These are phyloP conservation scores for Pseudogymnoascus sp. DNA, from an alignment of 2,329 filamentous ascomycete species.

Conservation along the genomic window DNA sequence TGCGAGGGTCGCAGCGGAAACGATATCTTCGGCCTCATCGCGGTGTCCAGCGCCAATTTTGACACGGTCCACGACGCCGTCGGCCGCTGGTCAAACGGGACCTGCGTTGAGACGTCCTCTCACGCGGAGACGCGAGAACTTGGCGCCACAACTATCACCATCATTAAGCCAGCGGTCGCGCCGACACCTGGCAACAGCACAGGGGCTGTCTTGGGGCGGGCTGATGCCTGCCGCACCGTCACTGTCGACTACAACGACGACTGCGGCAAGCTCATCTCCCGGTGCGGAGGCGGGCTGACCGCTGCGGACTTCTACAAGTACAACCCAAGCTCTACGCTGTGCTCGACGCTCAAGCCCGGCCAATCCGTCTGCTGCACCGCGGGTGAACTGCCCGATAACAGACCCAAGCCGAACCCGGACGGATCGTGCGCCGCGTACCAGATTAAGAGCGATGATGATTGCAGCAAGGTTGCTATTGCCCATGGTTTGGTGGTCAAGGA, in stretches of 20 bases:
- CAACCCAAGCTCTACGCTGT: conserved; percentile 25
- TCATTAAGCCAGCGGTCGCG: background rate
- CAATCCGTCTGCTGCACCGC: background rate
- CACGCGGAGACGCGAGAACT: background rate
- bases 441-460: background rate
- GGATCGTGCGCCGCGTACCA: background rate
- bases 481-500: background rate
- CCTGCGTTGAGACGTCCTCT: background rate
- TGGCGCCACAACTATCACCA: background rate
- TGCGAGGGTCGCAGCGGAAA: background rate
- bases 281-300: conserved; percentile 22
- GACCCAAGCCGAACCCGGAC: background rate
- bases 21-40: conserved; percentile 1
- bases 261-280: conserved; percentile 22
- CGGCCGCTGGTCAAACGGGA: background rate
- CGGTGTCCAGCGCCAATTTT: background rate
- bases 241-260: conserved; percentile 23
- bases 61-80: background rate
- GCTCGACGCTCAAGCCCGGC: conserved; percentile 26
- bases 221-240: background rate
- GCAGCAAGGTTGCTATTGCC: background rate
- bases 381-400: background rate
- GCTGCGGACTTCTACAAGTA: conserved; percentile 23
- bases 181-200: background rate
- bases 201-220: background rate